Evolutionary conservation across 192 early-diverging fungal species (phyloP).

Genomic region (Backusella psychrophila): DNA sequence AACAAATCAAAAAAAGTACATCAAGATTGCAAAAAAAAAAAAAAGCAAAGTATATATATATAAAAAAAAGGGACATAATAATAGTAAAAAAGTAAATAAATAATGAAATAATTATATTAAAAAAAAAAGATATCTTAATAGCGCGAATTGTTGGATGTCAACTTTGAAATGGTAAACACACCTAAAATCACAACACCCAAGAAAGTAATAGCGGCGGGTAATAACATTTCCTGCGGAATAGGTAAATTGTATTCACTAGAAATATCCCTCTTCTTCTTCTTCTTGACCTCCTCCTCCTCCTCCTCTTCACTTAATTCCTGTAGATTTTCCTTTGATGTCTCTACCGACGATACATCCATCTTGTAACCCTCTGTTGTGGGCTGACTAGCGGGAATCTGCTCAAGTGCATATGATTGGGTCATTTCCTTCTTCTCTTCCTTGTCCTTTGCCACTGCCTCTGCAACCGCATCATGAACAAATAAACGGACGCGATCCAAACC

Average conservation of each 20-base stretch:
- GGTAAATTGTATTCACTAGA: background rate
- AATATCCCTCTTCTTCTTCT: background rate
- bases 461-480: conserved; percentile 40
- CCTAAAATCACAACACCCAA: conserved; percentile 35
- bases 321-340: background rate
- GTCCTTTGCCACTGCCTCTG: conserved; percentile 1
- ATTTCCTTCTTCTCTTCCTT: background rate
- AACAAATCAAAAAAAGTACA: too few relatives aligned
- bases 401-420: background rate
- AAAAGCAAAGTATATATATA: background rate
- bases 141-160: conserved; percentile 11
- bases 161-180: conserved; percentile 28
- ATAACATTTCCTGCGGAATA: conserved; percentile 24
- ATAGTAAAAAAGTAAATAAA: background rate
- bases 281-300: background rate
- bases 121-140: conserved; percentile 3
- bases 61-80: background rate
- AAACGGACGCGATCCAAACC: conserved; percentile 76
- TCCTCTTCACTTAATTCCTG: background rate
- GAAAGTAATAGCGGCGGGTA: conserved; percentile 36
- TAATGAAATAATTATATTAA: background rate
- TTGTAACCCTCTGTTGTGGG: conserved; percentile 3
- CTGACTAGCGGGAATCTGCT: background rate
- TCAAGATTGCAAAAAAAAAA: background rate
- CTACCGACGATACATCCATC: background rate